Evolutionary conservation across 2,329 filamentous ascomycete genomes (phyloP), one percentile per base, ranked within the genome.

Genomic region (Gnomoniopsis smithogilvyi): DNA sequence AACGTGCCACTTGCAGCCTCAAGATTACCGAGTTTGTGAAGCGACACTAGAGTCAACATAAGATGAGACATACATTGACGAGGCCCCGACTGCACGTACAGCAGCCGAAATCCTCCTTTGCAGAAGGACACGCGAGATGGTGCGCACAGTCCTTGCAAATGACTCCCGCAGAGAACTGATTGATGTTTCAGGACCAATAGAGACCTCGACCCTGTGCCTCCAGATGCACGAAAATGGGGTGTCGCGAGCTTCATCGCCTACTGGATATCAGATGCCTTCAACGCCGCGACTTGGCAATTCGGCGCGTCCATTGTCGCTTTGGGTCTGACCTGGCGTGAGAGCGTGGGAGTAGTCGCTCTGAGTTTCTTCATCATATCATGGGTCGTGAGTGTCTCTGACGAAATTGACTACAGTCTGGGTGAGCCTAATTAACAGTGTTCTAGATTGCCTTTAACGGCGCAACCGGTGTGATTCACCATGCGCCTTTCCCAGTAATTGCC

Each of bases 401-500:
- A 15, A 15, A n/a, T 12, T 51, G n/a, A 15, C 30, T 11, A 15
- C 22, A 10, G 12, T 1, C n/a, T 34, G 12, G 21, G 17, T 26
- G 38, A 33, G 15, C 19, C n/a, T 24, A 21, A 41, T 47, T 51
- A 14, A 51, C 34, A 24, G 8, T 21, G n/a, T 33, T 2, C 22
- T 43, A 56, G 56, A 58, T 58, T 24, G 72, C 71, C 3, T 64
- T 74, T 24, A 73, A 74, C 52, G 71, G 72, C 30, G 70, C 69
- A 14, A 72, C 70, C 60, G 70, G 71, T 11, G 69, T 71, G 2
- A 67, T 69, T 51, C 63, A 72, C n/a, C 73, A 75, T 57, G 70
- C 73, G 33, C 71, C 72, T 14, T 75, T 75, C 65, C 70, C 72
- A 1, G 71, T 75, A 17, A 68, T 69, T 3, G 65, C 69, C n/a